Evolutionary conservation across 2,329 filamentous ascomycete genomes (phyloP), one percentile per base, ranked within the genome.

Genomic region (Diplodia intermedia): DNA sequence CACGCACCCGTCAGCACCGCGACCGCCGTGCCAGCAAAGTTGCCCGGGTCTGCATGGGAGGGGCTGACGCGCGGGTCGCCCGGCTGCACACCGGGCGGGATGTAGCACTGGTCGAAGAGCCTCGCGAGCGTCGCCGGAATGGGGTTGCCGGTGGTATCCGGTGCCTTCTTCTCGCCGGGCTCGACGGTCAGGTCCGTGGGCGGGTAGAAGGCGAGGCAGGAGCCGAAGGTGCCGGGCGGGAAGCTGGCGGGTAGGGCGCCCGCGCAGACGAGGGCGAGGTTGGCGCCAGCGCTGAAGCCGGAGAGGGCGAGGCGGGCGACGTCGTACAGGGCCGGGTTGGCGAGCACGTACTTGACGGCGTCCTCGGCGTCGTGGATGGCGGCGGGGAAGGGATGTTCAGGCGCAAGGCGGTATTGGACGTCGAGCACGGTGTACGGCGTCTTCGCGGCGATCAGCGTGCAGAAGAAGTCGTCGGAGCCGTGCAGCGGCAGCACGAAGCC

Each of bases 261-360:
- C 67, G 38, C n/a, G 62, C 36, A 18, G 26, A 6, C 75, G 5
- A 83, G 72, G 0, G 77, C 77, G 14, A 82, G 73, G 53, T 77
- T 81, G 0, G 65, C 81, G 2, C 81, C 81, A 0, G 81, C 77
- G 53, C 78, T 81, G 70, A 82, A 82, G 9, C 81, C 81, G 1
- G 74, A 77, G 1, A 82, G 67, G 0, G 75, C 73, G 14, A 82
- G 60, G 4, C 70, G 71, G 0, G 68, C 62, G 2, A 23, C 3
- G 50, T 82, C 75, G 71, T 77, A 82, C 4, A 20, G 31, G 0
- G 65, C 20, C 40, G 43, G 57, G 40, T 23, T 29, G 36, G 18
- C 26, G 40, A 73, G 72, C 0, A 80, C 74, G 70, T 73, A 79
- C n/a, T 62, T 69, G 15, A 81, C 62, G 4, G 72, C 73, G 63